A percentile compares a stretch with the other conserved stretches of the same genome.
Conservation (phyloP, 2,329 filamentous ascomycete species). For the Venturia aucupariae region DNA sequence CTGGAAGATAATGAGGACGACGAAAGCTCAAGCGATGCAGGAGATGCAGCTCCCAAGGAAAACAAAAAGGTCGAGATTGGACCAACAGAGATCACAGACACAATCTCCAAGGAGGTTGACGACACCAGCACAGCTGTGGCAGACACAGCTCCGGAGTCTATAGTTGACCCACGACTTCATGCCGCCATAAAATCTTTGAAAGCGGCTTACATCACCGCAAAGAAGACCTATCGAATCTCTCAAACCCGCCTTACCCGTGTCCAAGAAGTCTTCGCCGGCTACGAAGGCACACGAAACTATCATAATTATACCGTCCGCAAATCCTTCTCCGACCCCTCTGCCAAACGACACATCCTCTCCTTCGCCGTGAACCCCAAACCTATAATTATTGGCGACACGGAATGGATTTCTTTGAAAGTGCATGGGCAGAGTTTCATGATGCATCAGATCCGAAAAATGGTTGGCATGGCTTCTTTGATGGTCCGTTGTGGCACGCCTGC, state of each 20-base stretch:
- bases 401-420: slow-evolving; percentile 93
- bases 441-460: slow-evolving; percentile 99
- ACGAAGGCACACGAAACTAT: slow-evolving; percentile 80
- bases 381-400: slow-evolving; percentile 79
- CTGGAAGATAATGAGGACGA: slow-evolving; percentile 29
- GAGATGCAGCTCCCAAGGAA: slow-evolving; percentile 18
- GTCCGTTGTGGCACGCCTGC: slow-evolving; percentile 74
- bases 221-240: slow-evolving; percentile 75
- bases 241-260: slow-evolving; percentile 62
- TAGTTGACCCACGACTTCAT: neutral
- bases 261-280: slow-evolving; percentile 64
- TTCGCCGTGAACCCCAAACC: slow-evolving; percentile 53
- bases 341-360: slow-evolving; percentile 85
- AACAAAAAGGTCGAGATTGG: slow-evolving; percentile 3
- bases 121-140: neutral
- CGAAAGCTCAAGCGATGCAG: slow-evolving; percentile 27
- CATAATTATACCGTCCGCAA: slow-evolving; percentile 98
- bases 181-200: slow-evolving; percentile 52
- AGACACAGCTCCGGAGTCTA: neutral
- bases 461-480: slow-evolving; percentile 78
- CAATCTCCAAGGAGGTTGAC: neutral
- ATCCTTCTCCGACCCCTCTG: slow-evolving; percentile 66
- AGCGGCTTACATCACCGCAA: slow-evolving; percentile 69
- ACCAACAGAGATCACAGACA: neutral
- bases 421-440: slow-evolving; percentile 99